Base-by-base conservation (phyloP, 306 rosid species). In the Acacia melanoxylon region DNA sequence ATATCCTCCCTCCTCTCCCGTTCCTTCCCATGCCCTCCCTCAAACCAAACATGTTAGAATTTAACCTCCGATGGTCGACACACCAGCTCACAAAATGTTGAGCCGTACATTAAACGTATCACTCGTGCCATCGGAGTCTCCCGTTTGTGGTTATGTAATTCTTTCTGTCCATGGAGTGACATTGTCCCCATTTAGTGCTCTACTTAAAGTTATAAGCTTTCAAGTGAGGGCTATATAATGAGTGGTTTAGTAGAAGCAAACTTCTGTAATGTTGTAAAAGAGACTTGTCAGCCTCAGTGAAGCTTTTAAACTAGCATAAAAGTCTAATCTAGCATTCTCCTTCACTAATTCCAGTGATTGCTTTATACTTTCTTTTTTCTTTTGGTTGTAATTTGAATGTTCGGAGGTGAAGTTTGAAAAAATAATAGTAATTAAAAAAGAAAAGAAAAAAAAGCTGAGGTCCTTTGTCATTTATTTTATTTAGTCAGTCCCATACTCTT, bases 81-180 rank as follows among this genome's bases (percentile, higher is more conserved):
- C 31, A 29, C 31, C 2, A 29, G 31, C 1, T 29, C 31, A 29
- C 31, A 29, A 29, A 29, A 29, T 29, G 31, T 29, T 29, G 31
- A 29, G 31, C 2, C 2, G 31, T 29, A 29, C 31, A 29, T 29
- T 29, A 29, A 29, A 29, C 31, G 2, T 29, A 29, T 29, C 31
- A 29, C 31, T 29, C 31, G 2, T 29, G 31, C 31, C 31, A 29
- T 29, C 31, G 2, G 31, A 29, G 31, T 29, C 31, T 29, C 31
- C 31, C 1, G 31, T 84, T 83, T 82, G 86, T 86, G 90, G 87
- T 84, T 20, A 80, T 86, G 86, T 92, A 87, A 84, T 91, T 91
- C 86, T 90, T 87, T 93, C 63, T 76, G 88, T 89, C 81, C 87
- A 85, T 68, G 89, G 89, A 78, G 76, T 82, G 83, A 82, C 86